Conservation (phyloP, 306 rosid genomes). For the Fagus crenata region DNA sequence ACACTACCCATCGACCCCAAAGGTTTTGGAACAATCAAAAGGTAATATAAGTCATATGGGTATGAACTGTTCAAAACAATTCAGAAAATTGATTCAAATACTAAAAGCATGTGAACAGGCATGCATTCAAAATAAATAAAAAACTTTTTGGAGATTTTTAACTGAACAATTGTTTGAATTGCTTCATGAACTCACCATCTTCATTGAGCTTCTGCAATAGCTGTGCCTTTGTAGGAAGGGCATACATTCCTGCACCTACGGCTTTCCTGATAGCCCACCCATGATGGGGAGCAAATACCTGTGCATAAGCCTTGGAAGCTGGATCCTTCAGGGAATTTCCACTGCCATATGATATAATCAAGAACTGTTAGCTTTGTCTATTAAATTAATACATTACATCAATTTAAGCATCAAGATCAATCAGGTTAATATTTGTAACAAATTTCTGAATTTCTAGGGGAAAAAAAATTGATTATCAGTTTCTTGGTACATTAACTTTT, state of each 20-base stretch:
- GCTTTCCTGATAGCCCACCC: constrained; percentile 90
- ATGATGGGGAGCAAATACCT: constrained; percentile 82
- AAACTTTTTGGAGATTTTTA: not conserved
- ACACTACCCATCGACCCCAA: no score
- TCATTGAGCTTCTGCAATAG: constrained; percentile 71
- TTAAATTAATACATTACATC: not conserved
- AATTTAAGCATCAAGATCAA: not conserved
- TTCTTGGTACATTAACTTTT: not conserved
- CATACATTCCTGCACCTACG: constrained; percentile 90
- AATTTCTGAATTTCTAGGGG: not conserved
- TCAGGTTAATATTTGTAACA: not conserved
- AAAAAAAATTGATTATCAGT: not conserved
- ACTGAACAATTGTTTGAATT: constrained; percentile 21
- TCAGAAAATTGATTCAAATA: not conserved
- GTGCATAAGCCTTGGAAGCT: constrained; percentile 85
- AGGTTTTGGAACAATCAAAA: not conserved
- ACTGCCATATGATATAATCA: constrained; percentile 45
- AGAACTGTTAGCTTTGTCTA: constrained; percentile 12
- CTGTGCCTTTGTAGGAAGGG: constrained; percentile 73
- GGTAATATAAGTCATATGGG: not conserved
- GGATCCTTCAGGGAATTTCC: constrained; percentile 78
- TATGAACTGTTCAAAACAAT: not conserved
- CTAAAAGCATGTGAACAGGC: not conserved
- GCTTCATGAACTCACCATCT: constrained; percentile 61
- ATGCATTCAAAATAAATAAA: not conserved